Percentiles rank a stretch among this genome's conserved stretches.
Conservation (phyloP, 202 grass and related monocot genomes). For the Bolboschoenoplectus hybrid region DNA sequence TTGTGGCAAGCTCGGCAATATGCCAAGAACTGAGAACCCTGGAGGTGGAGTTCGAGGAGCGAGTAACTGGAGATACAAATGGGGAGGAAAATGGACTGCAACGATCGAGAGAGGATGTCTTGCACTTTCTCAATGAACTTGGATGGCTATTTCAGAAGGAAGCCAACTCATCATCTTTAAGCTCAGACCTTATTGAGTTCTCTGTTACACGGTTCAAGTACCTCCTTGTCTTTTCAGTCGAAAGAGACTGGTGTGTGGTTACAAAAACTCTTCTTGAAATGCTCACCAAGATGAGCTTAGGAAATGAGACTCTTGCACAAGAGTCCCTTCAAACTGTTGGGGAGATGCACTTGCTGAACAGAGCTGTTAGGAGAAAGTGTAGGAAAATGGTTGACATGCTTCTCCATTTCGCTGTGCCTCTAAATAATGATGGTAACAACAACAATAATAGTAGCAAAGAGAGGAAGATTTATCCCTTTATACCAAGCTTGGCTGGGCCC, state of each 20-base stretch:
- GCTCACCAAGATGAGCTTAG: slow-evolving; percentile 70
- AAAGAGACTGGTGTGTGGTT: slow-evolving; percentile 81
- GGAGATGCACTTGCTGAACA: slow-evolving; percentile 81
- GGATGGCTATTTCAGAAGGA: slow-evolving; percentile 96
- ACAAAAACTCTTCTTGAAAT: slow-evolving; percentile 84
- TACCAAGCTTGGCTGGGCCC: slow-evolving; percentile 71
- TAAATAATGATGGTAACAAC: slow-evolving; percentile 50
- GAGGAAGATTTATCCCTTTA: slow-evolving; percentile 59
- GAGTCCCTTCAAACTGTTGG: slow-evolving; percentile 75
- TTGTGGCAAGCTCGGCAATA: slow-evolving; percentile 69
- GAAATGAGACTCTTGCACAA: slow-evolving; percentile 56
- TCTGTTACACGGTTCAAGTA: slow-evolving; percentile 73
- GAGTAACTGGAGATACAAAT: slow-evolving; percentile 46
- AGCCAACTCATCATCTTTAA: slow-evolving; percentile 29
- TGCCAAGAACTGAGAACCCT: slow-evolving; percentile 81
- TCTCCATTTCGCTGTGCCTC: slow-evolving; percentile 56
- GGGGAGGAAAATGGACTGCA: slow-evolving; percentile 47
- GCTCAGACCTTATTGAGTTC: slow-evolving; percentile 55
- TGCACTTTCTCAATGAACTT: slow-evolving; percentile 97
- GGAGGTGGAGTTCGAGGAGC: slow-evolving; percentile 76
- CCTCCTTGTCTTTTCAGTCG: slow-evolving; percentile 83
- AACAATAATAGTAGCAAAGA: slow-evolving; percentile 10
- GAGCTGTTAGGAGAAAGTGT: slow-evolving; percentile 92
- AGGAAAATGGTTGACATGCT: slow-evolving; percentile 81
- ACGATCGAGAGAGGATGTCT: slow-evolving; percentile 59